Evolutionary conservation across 1,284 basidiomycete species (phyloP), one percentile per base, ranked within the genome.

Genomic region (Hymenochaete sp.): DNA sequence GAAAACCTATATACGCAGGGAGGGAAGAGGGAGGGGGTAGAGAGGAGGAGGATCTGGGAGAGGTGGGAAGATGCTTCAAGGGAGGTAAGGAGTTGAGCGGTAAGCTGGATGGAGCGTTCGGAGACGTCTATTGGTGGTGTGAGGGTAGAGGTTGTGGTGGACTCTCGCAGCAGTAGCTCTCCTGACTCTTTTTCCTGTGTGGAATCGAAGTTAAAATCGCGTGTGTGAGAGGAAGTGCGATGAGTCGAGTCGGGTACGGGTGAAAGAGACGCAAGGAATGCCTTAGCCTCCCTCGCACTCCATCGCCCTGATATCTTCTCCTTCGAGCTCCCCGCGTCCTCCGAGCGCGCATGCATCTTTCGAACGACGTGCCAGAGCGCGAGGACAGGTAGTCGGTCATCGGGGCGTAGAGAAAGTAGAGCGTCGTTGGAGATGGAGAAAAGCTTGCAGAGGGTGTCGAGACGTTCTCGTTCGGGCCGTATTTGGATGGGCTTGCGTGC

Each of bases 61-160:
- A 87, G 62, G 16, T 77, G 68, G 22, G 75, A 71, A 28, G 82
- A 64, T 22, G 68, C 67, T 45, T 82, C 77, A 14, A 83, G 57
- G 1, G 79, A 73, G 44, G 72, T 68, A 2, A 77, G 62, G 5
- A 79, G 55, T 55, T 90, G 86, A 0, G 86, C 82, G 33, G 75
- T 69, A 14, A 91, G 68, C 53, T 89, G 82, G 19, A 87, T 67
- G 53, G 80, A 74, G 7, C 87, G 70, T 56, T 81, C 78, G 66
- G 40, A 35, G 44, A 13, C 52, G 46, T 11, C 53, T 53, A 27
- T 52, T 31, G 27, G 57, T 55, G 19, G 61, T 45, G 21, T 50
- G 32, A 48, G 56, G 44, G 42, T 14, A 37, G 32, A 39, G 45
- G 29, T 40, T 33, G 52, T 45, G 49, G 51, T 28, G 60, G 26